Percentiles rank a stretch among this genome's conserved stretches.
Conservation (phyloP, 106 monocot genomes). For the Vanilla planifolia region DNA sequence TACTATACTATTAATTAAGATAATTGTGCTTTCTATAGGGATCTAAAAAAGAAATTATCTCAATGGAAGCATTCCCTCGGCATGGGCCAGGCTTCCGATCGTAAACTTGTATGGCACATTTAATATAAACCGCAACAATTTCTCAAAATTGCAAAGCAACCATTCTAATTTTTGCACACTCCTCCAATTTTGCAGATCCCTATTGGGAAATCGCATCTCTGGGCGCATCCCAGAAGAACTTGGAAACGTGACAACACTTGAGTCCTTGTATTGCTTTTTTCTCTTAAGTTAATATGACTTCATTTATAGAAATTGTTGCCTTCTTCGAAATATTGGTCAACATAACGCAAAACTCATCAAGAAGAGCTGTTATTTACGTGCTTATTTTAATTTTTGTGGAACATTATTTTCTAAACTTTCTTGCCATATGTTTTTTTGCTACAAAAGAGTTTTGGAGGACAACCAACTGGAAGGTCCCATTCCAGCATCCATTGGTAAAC, state of each 20-base stretch:
- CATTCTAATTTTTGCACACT: neutral
- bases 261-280: conserved; percentile 36
- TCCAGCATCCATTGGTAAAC: conserved; percentile 18
- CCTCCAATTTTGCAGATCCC: conserved; percentile 24
- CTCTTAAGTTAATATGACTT: too few relatives aligned
- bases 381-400: too few relatives aligned
- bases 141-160: too few relatives aligned
- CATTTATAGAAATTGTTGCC: too few relatives aligned
- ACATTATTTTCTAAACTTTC: too few relatives aligned
- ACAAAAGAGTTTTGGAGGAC: conserved; percentile 15
- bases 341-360: too few relatives aligned
- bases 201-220: conserved; percentile 36
- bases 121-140: too few relatives aligned
- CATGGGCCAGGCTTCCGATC: conserved; percentile 44
- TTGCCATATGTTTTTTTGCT: too few relatives aligned
- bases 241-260: conserved; percentile 30
- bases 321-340: too few relatives aligned
- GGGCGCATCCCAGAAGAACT: conserved; percentile 43
- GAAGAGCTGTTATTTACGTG: too few relatives aligned
- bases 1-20: neutral
- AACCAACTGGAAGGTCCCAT: conserved; percentile 23
- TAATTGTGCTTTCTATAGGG: conserved; percentile 16
- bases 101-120: conserved; percentile 24
- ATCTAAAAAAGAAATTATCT: conserved; percentile 47
- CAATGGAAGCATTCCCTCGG: conserved; percentile 43